Evolutionary conservation across 495 filamentous ascomycete species (phyloP).

Genomic region (Friedmanniomyces endolithicus): DNA sequence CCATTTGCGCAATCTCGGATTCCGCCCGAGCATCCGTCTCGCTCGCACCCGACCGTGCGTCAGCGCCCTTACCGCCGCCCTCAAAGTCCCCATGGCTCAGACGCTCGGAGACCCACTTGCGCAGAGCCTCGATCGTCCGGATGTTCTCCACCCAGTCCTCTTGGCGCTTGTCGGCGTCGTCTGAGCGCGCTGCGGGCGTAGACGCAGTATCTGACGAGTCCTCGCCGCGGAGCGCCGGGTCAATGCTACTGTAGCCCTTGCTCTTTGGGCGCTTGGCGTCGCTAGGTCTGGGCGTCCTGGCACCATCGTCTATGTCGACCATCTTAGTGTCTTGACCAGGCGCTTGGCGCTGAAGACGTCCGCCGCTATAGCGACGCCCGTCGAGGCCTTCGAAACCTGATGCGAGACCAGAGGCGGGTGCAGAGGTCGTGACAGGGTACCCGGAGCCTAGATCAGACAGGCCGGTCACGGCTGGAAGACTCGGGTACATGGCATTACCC

Average conservation of each 20-base stretch:
- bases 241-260: constrained; percentile 18
- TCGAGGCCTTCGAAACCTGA: constrained; percentile 55
- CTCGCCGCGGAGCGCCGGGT: constrained; percentile 20
- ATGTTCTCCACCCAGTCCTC: constrained; percentile 77
- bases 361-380: constrained; percentile 76
- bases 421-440: constrained; percentile 53
- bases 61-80: constrained; percentile 6
- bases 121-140: constrained; percentile 62
- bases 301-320: constrained; percentile 14
- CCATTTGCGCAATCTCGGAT: background rate
- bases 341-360: constrained; percentile 53
- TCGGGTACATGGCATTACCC: constrained; percentile 54
- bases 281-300: constrained; percentile 9
- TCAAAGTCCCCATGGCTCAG: constrained; percentile 52
- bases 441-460: constrained; percentile 40
- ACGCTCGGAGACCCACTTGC: constrained; percentile 52
- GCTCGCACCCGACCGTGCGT: background rate
- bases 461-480: constrained; percentile 60
- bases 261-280: constrained; percentile 9
- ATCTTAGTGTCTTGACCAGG: constrained; percentile 16
- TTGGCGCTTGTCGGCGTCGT: constrained; percentile 36
- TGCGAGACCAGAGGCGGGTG: constrained; percentile 65
- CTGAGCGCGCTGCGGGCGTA: constrained; percentile 3
- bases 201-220: constrained; percentile 11
- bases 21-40: background rate